Conservation (phyloP, 208 protist genomes). For the Novymonas esmeraldas region DNA sequence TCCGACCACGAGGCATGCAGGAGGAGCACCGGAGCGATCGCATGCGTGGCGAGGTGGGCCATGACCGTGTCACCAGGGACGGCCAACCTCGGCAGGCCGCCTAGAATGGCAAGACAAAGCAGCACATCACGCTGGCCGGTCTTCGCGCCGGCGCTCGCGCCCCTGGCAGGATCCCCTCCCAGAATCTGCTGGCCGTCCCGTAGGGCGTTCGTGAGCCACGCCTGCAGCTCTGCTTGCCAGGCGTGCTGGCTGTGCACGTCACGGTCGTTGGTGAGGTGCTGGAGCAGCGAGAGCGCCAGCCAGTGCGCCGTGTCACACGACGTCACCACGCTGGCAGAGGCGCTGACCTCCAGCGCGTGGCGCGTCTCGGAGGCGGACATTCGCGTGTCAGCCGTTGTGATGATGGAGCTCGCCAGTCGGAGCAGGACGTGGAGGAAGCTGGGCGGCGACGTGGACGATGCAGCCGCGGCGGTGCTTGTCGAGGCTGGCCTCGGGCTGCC, state of each 20-base stretch:
- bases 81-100: slow-evolving; percentile 58
- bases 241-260: slow-evolving; percentile 40
- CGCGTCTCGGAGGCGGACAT: slow-evolving; percentile 36
- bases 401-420: slow-evolving; percentile 40
- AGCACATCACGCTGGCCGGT: slow-evolving; percentile 40
- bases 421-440: slow-evolving; percentile 46
- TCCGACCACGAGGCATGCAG: slow-evolving; percentile 61
- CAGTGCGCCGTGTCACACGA: slow-evolving; percentile 47
- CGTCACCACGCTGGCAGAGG: slow-evolving; percentile 8
- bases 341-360: slow-evolving; percentile 20
- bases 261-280: slow-evolving; percentile 57
- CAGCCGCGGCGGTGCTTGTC: background rate
- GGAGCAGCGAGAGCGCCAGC: slow-evolving; percentile 75
- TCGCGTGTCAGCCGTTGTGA: slow-evolving; percentile 20
- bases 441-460: background rate
- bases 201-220: slow-evolving; percentile 62
- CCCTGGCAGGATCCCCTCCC: background rate
- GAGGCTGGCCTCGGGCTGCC: background rate
- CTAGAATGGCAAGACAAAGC: slow-evolving; percentile 68
- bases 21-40: slow-evolving; percentile 43
- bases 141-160: background rate
- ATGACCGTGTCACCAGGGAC: slow-evolving; percentile 69
- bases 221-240: slow-evolving; percentile 54
- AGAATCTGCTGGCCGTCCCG: slow-evolving; percentile 5
- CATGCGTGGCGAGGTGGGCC: slow-evolving; percentile 50